Percentiles rank a stretch among this genome's conserved stretches.
phyloP scores from a whole-genome alignment of 108 stramenopile species.

The Skeletonema costatum region DNA sequence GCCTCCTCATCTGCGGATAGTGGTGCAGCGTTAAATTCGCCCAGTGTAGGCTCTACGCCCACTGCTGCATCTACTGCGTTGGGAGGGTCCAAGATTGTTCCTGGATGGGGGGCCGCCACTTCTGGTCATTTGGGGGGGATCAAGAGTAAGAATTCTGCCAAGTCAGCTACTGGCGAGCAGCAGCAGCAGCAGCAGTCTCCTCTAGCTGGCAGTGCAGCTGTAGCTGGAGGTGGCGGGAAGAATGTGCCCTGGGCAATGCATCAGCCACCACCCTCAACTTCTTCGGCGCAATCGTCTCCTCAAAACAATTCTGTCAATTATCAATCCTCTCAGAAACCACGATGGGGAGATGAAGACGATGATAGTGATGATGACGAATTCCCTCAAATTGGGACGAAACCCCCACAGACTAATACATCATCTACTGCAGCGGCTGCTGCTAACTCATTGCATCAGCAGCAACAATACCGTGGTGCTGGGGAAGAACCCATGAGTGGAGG shows the following conservation, averaged over 20 bases:
- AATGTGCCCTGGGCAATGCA: conserved; percentile 2
- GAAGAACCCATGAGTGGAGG: neutral
- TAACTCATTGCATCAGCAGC: neutral
- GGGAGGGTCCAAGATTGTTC: conserved; percentile 3
- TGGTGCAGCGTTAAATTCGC: neutral
- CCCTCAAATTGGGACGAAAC: neutral
- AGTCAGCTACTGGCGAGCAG: neutral
- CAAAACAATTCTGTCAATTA: neutral
- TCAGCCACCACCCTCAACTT: neutral
- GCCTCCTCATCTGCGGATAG: neutral
- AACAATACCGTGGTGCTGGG: neutral
- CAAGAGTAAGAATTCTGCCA: neutral
- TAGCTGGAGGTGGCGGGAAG: neutral
- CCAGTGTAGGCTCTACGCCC: neutral
- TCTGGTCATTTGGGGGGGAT: conserved; percentile 5
- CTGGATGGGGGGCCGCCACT: conserved; percentile 1
- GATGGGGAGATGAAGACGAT: neutral
- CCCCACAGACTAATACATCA: neutral
- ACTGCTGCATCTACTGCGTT: neutral
- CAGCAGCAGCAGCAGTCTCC: neutral
- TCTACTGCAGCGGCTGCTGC: neutral
- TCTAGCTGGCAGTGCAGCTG: neutral
- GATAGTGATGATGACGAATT: neutral
- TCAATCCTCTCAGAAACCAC: conserved; percentile 1
- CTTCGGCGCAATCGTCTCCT: neutral